Evolutionary conservation across 768 basidiomycete species (phyloP).

Genomic region (Cantharellus anzutake): DNA sequence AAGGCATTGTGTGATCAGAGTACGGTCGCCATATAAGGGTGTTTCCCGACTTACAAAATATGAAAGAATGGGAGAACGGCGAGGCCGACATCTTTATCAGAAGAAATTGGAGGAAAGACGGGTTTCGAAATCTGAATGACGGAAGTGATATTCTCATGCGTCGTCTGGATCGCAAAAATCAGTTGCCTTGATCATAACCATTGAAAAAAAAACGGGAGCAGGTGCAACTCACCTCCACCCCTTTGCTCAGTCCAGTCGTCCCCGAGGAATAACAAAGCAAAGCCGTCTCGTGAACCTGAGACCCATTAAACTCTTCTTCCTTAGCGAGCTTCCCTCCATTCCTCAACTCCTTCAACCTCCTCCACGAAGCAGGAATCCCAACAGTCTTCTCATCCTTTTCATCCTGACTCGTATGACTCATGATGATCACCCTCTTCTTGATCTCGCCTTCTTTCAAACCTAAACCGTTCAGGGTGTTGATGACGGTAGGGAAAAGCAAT

Average conservation of each 20-base stretch:
- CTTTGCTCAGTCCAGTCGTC: constrained; percentile 67
- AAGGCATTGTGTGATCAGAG: too few relatives aligned
- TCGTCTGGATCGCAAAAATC: constrained; percentile 11
- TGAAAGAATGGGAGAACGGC: constrained; percentile 39
- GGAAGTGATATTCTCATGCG: constrained; percentile 38
- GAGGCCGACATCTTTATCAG: constrained; percentile 31
- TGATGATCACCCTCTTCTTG: constrained; percentile 35
- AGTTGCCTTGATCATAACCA: background rate
- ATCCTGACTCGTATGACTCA: constrained; percentile 16
- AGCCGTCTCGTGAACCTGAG: constrained; percentile 36
- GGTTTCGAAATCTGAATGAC: constrained; percentile 32
- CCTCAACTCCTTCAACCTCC: constrained; percentile 31
- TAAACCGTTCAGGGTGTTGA: constrained; percentile 33
- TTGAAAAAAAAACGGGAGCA: background rate
- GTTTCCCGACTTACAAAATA: constrained; percentile 1
- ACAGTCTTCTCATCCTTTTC: background rate
- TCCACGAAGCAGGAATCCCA: constrained; percentile 3
- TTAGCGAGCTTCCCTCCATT: constrained; percentile 26
- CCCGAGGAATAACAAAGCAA: constrained; percentile 50
- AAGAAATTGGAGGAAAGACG: constrained; percentile 24
- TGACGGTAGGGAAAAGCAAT: constrained; percentile 33
- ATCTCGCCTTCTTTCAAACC: constrained; percentile 31
- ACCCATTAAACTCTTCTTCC: constrained; percentile 39
- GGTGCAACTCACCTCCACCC: constrained; percentile 23
- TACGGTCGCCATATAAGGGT: too few relatives aligned